Evolutionary conservation across 139 green algal genomes (phyloP), one percentile per base, ranked within the genome.

Genomic region (Chlamydomonas incerta): DNA sequence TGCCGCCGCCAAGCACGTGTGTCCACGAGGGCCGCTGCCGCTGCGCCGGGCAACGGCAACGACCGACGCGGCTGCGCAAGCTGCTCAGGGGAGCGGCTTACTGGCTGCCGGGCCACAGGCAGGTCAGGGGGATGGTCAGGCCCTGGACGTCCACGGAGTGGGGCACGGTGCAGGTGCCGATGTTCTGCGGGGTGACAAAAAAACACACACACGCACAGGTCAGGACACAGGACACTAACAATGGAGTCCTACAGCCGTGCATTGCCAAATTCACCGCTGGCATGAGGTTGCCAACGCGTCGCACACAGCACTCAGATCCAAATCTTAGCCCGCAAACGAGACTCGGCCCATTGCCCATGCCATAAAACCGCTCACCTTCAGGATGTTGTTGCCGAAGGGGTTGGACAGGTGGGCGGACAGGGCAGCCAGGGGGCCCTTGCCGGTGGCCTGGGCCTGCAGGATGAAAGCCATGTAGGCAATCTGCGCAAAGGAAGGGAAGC

Each of bases 381-480:
- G 55, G 65, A 91, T 93, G 93, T 96, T 97, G 90, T 89, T 87
- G 70, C 72, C 86, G 71, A 79, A 91, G 47, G 94, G 94, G 91
- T 96, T 89, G 82, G 84, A 60, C 68, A 97, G 80, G 90, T 97
- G 94, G n/a, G 76, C 79, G 5, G 81, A 73, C 55, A 96, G 88
- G 75, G 79, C 72, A 2, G 89, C 90, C 11, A 96, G 62, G 37
- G 93, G 93, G 60, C 92, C 92, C 91, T 96, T 96, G 88, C 95
- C 94, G 62, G 93, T 97, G 60, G 94, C 93, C 66, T 92, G 87
- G 37, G 96, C 88, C 92, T 98, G 95, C 4, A 91, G 67, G 33
- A 90, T 55, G 76, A 97, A 97, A 73, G 72, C 66, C 24, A 80
- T 68, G 72, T 72, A 91, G 77, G 88, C 88, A 70, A 91, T 81